phyloP scores from a whole-genome alignment of 345 rosid species.

The Boechera stricta region DNA sequence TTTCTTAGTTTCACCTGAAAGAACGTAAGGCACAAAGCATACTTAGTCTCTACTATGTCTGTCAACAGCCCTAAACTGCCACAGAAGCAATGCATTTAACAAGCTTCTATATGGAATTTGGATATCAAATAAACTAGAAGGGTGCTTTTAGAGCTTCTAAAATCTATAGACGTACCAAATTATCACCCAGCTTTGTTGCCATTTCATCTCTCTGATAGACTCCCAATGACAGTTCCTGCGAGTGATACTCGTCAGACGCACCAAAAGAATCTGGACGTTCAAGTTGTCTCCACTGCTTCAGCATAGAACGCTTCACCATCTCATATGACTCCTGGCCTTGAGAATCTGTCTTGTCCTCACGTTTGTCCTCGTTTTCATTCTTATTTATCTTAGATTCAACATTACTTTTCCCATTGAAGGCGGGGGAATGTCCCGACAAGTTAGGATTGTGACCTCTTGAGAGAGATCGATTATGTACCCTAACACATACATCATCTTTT shows the following conservation, averaged over 20 bases:
- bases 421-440: constrained; percentile 56
- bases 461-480: constrained; percentile 63
- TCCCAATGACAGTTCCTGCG: constrained; percentile 81
- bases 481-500: constrained; percentile 59
- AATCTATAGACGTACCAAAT: constrained; percentile 64
- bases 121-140: constrained; percentile 34
- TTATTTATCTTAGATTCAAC: constrained; percentile 56
- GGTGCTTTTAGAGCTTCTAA: constrained; percentile 35
- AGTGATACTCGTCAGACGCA: constrained; percentile 84
- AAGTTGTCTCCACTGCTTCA: constrained; percentile 74
- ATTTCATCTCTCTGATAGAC: constrained; percentile 69
- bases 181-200: constrained; percentile 60
- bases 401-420: constrained; percentile 50
- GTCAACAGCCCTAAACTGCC: constrained; percentile 13
- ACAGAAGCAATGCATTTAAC: constrained; percentile 31
- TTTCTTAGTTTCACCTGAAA: constrained; percentile 24
- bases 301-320: constrained; percentile 59
- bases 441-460: constrained; percentile 67
- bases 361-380: constrained; percentile 35
- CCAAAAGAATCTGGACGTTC: constrained; percentile 90
- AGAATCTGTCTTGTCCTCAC: constrained; percentile 54
- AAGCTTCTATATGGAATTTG: constrained; percentile 22
- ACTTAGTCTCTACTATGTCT: constrained; percentile 27
- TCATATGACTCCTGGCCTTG: constrained; percentile 66
- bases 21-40: constrained; percentile 20